A percentile compares a stretch with the other conserved stretches of the same genome.
phyloP scores from a whole-genome alignment of 352 stramenopile species.

The Globisporangium irregulare region DNA sequence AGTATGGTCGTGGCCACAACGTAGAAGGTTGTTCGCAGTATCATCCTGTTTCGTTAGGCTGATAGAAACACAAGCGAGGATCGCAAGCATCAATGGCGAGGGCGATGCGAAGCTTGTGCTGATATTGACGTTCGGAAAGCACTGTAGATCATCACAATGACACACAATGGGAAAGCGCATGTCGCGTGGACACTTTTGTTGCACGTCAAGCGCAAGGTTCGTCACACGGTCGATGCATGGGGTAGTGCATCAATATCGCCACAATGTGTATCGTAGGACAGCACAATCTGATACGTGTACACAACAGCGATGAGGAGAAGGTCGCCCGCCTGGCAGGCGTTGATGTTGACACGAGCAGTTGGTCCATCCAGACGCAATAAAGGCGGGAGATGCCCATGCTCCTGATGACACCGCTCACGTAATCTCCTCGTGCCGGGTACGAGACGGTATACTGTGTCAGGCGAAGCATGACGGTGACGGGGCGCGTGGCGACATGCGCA shows the following conservation, averaged over 20 bases:
- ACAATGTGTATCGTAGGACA: not conserved
- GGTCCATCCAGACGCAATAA: slow-evolving; percentile 1
- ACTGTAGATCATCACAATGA: not conserved
- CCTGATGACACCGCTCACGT: not conserved
- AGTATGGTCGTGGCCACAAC: not conserved
- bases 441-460: not conserved
- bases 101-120: not conserved
- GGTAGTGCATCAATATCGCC: not conserved
- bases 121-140: not conserved
- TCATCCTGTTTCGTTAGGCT: not conserved
- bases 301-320: not conserved
- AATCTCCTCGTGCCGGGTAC: not conserved
- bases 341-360: not conserved
- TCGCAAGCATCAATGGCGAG: not conserved
- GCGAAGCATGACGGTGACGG: not conserved
- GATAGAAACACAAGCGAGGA: not conserved
- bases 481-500: not conserved
- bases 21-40: not conserved
- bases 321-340: not conserved
- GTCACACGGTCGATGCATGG: not conserved
- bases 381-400: not conserved
- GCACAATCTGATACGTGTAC: not conserved
- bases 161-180: not conserved
- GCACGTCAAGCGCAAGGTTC: not conserved
- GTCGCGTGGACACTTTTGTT: not conserved